These are phyloP conservation scores for Vitis amurensis DNA, from an alignment of 164 flowering plant species.

Conservation along the genomic window DNA sequence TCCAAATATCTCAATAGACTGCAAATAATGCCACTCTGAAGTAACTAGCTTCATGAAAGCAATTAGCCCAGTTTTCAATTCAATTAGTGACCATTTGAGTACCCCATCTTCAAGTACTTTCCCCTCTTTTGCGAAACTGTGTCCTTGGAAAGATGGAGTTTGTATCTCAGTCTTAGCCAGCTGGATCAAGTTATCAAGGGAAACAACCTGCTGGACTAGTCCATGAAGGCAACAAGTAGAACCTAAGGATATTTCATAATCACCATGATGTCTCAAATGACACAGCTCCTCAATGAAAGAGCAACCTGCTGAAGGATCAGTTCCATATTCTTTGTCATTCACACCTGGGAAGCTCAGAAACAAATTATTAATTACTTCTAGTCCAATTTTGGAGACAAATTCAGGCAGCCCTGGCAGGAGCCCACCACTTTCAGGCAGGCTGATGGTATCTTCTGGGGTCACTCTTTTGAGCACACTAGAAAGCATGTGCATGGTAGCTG, in stretches of 20 bases:
- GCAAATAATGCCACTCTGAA: slow-evolving; percentile 51
- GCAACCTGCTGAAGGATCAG: slow-evolving; percentile 16
- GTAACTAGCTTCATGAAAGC: slow-evolving; percentile 37
- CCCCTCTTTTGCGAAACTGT: slow-evolving; percentile 38
- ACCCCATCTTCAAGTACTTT: slow-evolving; percentile 60
- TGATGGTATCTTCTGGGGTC: slow-evolving; percentile 38
- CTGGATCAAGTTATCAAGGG: slow-evolving; percentile 53
- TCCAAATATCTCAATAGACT: slow-evolving; percentile 65
- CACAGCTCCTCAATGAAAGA: slow-evolving; percentile 55
- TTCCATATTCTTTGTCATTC: slow-evolving; percentile 10
- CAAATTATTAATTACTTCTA: slow-evolving; percentile 52
- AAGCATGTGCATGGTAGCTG: slow-evolving; percentile 70
- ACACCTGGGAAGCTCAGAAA: slow-evolving; percentile 35
- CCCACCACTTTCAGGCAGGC: slow-evolving; percentile 16
- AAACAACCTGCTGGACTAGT: slow-evolving; percentile 39
- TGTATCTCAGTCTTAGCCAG: slow-evolving; percentile 33
- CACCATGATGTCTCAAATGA: slow-evolving; percentile 42
- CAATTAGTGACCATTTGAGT: slow-evolving; percentile 36
- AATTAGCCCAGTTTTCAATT: slow-evolving; percentile 36
- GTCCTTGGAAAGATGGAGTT: slow-evolving; percentile 11
- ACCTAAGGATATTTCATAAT: slow-evolving; percentile 58
- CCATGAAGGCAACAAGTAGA: slow-evolving; percentile 72
- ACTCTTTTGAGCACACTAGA: slow-evolving; percentile 58
- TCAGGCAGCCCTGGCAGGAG: slow-evolving; percentile 65
- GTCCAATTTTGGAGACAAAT: slow-evolving; percentile 71